These are phyloP conservation scores for Rhodotorula babjevae DNA, from an alignment of 768 basidiomycete species.

Conservation along the genomic window DNA sequence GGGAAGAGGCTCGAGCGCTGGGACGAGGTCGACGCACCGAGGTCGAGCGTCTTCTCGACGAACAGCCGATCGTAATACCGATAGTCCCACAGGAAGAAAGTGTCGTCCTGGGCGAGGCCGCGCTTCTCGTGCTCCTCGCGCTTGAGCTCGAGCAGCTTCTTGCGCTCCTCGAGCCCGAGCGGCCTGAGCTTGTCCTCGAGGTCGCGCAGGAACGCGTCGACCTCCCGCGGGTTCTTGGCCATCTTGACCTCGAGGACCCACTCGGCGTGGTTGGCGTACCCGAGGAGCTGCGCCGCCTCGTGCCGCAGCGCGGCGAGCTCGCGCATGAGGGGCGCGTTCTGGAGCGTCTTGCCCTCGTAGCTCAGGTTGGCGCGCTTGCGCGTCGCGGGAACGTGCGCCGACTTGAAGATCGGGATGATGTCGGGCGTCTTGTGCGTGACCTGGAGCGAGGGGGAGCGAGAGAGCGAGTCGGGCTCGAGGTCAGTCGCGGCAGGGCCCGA, in stretches of 20 bases:
- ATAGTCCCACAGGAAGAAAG: conserved; percentile 82
- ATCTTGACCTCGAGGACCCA: conserved; percentile 62
- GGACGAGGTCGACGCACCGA: background rate
- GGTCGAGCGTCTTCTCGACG: conserved; percentile 45
- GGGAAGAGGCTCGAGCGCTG: too few species aligned
- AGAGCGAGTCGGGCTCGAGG: too few species aligned
- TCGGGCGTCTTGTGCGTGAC: conserved; percentile 79
- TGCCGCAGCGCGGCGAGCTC: conserved; percentile 67
- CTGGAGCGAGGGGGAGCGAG: conserved; percentile 44
- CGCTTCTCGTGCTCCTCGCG: conserved; percentile 63
- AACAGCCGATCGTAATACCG: conserved; percentile 52
- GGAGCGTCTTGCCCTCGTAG: conserved; percentile 62
- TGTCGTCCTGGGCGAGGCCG: conserved; percentile 50
- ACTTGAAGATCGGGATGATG: conserved; percentile 76
- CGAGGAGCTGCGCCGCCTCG: conserved; percentile 62
- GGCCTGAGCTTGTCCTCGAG: conserved; percentile 69
- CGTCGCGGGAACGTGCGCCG: conserved; percentile 64
- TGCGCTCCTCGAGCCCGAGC: conserved; percentile 63
- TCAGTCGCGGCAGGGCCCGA: background rate
- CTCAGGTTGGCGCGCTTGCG: conserved; percentile 63
- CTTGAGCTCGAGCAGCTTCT: conserved; percentile 66
- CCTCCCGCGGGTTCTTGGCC: conserved; percentile 60
- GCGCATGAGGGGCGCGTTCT: conserved; percentile 67
- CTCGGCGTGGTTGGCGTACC: conserved; percentile 77
- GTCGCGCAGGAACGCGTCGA: conserved; percentile 67